Base-by-base conservation (phyloP, 441 rosid genomes). In the Hypseocharis bilobata region DNA sequence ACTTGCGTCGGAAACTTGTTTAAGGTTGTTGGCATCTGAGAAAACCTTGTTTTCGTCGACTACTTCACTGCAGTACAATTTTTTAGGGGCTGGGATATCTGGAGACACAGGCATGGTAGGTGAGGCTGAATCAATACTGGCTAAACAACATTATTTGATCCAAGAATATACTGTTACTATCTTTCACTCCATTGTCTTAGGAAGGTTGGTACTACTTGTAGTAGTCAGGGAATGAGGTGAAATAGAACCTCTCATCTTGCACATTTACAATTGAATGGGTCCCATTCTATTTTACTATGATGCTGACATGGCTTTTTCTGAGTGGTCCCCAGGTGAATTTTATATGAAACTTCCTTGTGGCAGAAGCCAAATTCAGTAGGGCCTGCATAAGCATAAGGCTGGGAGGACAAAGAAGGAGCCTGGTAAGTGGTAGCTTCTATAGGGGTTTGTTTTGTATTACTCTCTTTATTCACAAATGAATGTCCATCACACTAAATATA, bases 41-140 rank as follows among this genome's bases (percentile, higher is more conserved):
- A n/a, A n/a, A n/a, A n/a, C n/a, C n/a, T n/a, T 28, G 30, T 32
- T 8, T 4, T 76, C 76, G 20, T 7, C 47, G 17, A 60, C 23
- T 16, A 67, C 16, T 66, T 79, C 83, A 59, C 60, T 57, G 69
- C 83, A 74, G 69, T 69, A 66, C 71, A 79, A 71, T 65, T 49
- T 63, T 58, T 62, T 60, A 62, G 68, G 49, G 49, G 49, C 29
- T 40, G 69, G 51, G 54, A 10, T 63, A 56, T 65, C 63, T n/a
- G 38, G 61, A 7, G 83, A 70, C 27, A 45, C 27, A 67, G 79
- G 66, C 81, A 77, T 80, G 63, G 63, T 45, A 58, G 55, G 19
- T 44, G 56, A 14, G 6, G 26, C 3, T 64, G 52, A 32, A 34
- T 26, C 19, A 1, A 10, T 13, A 32, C 13, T 45, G 52, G 52